These are phyloP conservation scores for Nakazawaea ishiwadae DNA, from an alignment of 805 yeast species.

Conservation along the genomic window DNA sequence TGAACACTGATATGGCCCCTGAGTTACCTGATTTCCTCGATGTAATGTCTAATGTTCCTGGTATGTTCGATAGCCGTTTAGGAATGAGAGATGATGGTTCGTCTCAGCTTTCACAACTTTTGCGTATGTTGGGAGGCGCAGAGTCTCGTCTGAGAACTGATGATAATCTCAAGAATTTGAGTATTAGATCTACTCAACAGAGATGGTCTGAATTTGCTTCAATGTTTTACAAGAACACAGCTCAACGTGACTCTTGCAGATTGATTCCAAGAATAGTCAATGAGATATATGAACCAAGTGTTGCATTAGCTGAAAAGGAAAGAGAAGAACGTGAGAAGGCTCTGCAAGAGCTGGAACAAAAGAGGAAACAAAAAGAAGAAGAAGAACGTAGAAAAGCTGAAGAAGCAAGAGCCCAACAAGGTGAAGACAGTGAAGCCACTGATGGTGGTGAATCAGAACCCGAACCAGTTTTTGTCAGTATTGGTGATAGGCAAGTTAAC, in stretches of 20 bases:
- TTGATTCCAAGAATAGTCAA: constrained; percentile 40
- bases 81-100: constrained; percentile 6
- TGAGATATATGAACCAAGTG: constrained; percentile 44
- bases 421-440: constrained; percentile 18
- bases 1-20: constrained; percentile 1
- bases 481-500: constrained; percentile 77
- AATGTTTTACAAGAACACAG: constrained; percentile 42
- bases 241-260: constrained; percentile 28
- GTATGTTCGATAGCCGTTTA: not conserved
- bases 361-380: constrained; percentile 23
- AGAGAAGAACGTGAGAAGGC: constrained; percentile 22
- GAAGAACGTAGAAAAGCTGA: constrained; percentile 31
- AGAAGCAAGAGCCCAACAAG: constrained; percentile 24
- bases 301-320: constrained; percentile 29
- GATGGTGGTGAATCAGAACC: constrained; percentile 14
- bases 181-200: constrained; percentile 43
- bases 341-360: constrained; percentile 22
- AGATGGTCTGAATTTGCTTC: constrained; percentile 64
- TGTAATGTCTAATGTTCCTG: not conserved
- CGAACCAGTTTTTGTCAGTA: constrained; percentile 62
- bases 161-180: constrained; percentile 9
- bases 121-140: constrained; percentile 9
- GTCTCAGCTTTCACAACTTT: constrained; percentile 8
- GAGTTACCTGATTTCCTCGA: constrained; percentile 10
- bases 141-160: constrained; percentile 3